Percentiles rank a stretch among this genome's conserved stretches.
Conservation (phyloP, 2,329 filamentous ascomycete species). For the Trichoderma sp. region DNA sequence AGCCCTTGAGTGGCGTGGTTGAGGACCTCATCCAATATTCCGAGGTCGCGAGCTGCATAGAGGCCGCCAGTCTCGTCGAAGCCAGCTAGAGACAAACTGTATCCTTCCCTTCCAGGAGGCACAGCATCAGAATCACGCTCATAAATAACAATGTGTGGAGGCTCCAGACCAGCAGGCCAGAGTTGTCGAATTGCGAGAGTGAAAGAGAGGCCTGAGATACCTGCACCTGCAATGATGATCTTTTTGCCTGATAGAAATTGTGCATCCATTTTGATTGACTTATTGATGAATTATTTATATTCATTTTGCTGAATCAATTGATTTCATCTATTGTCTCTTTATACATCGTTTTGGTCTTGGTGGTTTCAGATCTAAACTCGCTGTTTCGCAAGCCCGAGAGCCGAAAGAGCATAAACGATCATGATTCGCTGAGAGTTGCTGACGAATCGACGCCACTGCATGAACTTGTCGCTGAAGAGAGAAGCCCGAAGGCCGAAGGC, state of each 20-base stretch:
- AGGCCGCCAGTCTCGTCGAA: constrained; percentile 33
- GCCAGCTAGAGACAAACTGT: constrained; percentile 37
- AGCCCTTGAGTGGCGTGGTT: constrained; percentile 26
- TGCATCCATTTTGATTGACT: neutral
- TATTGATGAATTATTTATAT: neutral
- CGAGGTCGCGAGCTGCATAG: constrained; percentile 37
- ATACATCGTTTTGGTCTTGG: neutral
- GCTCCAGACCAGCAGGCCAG: constrained; percentile 31
- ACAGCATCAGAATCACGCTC: constrained; percentile 38
- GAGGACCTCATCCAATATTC: constrained; percentile 35
- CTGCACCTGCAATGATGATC: constrained; percentile 42
- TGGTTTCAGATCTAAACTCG: neutral
- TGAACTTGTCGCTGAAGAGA: neutral
- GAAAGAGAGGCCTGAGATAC: constrained; percentile 44
- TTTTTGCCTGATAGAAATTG: constrained; percentile 37
- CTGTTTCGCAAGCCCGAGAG: neutral
- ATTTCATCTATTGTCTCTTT: neutral
- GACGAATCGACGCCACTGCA: neutral
- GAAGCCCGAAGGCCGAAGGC: neutral
- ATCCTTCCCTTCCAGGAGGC: constrained; percentile 33
- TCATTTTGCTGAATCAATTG: neutral
- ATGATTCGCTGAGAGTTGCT: neutral
- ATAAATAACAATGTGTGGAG: constrained; percentile 38
- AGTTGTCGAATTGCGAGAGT: constrained; percentile 38
- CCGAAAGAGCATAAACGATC: neutral